Evolutionary conservation across 2,329 filamentous ascomycete species (phyloP), one percentile per base, ranked within the genome.

Genomic region (Cryphonectria parasitica): DNA sequence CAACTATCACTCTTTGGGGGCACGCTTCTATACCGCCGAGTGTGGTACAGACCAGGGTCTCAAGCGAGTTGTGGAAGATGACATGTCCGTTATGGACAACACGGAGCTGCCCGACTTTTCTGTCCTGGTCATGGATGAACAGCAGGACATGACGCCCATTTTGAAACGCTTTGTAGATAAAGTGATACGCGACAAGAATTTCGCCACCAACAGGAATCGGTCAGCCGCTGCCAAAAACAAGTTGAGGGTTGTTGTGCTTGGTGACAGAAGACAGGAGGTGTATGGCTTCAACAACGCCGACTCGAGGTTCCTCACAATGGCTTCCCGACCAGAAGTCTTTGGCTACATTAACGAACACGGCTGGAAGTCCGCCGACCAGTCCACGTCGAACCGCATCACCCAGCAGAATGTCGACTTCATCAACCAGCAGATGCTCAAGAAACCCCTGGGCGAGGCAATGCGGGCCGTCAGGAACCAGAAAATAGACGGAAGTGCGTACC

Each of bases 281-380:
- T 72, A 72, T 43, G 69, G 67, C 2, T 72, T 72, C 64, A 72
- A 72, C 64, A 72, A 72, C n/a, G 70, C 70, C 19, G 70, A 72
- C 64, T 72, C 67, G 8, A 66, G 70, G 15, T 72, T 72, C 31
- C 60, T 72, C 10, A 72, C 67, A 4, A 69, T 72, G 70, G 70
- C 70, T 22, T 22, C 11, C 13, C 67, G 64, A 2, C 64, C 52
- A 41, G 64, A 72, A 28, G 70, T 72, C 1, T 72, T 72, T 31
- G 67, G 70, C 31, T 72, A 72, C 62, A 60, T 72, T 41, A 72
- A 72, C 34, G 19, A 67, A 13, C 52, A 72, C 19, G 17, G 25
- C 5, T 72, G 70, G 70, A 63, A 19, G 11, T 49, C 64, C 0
- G 70, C 70, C 8, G 60, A 64, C 11, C 70, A 72, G 67, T 69